phyloP scores from a whole-genome alignment of 768 basidiomycete genomes.

The Lentinus brumalis region DNA sequence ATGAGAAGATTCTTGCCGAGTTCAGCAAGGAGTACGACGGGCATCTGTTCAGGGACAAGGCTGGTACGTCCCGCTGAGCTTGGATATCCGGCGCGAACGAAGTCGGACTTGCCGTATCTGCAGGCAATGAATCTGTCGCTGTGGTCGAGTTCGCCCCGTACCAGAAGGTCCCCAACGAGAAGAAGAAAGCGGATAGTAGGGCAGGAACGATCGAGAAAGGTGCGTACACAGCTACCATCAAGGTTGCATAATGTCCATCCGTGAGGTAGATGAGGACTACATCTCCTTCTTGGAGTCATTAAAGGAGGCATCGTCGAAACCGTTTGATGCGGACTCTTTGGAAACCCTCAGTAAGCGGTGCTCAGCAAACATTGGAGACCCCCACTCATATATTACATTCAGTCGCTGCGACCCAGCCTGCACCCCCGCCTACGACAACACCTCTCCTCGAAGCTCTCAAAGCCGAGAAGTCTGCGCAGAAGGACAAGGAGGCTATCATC shows the following conservation, averaged over 20 bases:
- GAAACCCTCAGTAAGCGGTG: conserved; percentile 59
- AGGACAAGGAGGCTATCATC: conserved; percentile 71
- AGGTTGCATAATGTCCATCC: background rate
- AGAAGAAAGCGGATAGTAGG: conserved; percentile 79
- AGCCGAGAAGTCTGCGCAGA: conserved; percentile 69
- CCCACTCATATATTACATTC: background rate
- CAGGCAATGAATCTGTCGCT: conserved; percentile 86
- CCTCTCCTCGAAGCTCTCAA: conserved; percentile 93
- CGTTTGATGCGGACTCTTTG: conserved; percentile 58
- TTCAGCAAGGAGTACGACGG: conserved; percentile 91
- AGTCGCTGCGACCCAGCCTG: conserved; percentile 69
- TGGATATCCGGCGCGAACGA: background rate
- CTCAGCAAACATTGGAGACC: background rate
- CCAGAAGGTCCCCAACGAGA: conserved; percentile 76
- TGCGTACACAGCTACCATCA: conserved; percentile 30
- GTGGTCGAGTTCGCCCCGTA: conserved; percentile 94
- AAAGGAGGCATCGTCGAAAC: conserved; percentile 48
- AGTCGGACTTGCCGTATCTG: background rate
- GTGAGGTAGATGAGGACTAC: conserved; percentile 73
- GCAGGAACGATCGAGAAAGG: conserved; percentile 92
- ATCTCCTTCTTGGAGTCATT: conserved; percentile 80
- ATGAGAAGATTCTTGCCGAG: conserved; percentile 62
- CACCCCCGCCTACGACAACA: conserved; percentile 74
- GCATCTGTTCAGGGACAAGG: conserved; percentile 88
- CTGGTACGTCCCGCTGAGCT: conserved; percentile 53